Conservation (phyloP, 129 eudicot species). For the Smallanthus sonchifolius region DNA sequence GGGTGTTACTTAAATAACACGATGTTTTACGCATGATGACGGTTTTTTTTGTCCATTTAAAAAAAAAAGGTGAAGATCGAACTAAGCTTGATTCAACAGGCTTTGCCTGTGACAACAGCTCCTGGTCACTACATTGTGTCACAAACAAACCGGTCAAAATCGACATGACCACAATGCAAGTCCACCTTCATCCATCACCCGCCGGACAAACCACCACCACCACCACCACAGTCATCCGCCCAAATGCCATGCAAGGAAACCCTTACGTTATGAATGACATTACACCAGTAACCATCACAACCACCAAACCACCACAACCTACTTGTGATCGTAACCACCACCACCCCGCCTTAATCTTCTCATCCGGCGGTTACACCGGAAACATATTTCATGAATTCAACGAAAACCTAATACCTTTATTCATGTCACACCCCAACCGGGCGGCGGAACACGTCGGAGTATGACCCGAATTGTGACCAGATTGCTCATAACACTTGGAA, state of each 20-base stretch:
- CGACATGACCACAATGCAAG: slow-evolving; percentile 12
- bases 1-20: too few species aligned
- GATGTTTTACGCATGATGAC: too few species aligned
- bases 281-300: slow-evolving; percentile 31
- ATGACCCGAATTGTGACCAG: too few species aligned
- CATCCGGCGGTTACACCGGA: slow-evolving; percentile 55
- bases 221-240: slow-evolving; percentile 22
- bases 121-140: slow-evolving; percentile 31
- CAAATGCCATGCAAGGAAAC: slow-evolving; percentile 43
- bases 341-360: slow-evolving; percentile 58
- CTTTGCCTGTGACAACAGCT: slow-evolving; percentile 31
- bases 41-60: too few species aligned
- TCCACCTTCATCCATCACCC: slow-evolving; percentile 5
- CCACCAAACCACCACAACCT: slow-evolving; percentile 10
- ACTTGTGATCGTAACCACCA: slow-evolving; percentile 40
- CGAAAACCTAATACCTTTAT: slow-evolving; percentile 59
- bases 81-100: slow-evolving; percentile 37
- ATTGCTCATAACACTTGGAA: too few species aligned
- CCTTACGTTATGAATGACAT: slow-evolving; percentile 35
- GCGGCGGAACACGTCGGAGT: too few species aligned
- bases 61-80: slow-evolving; percentile 39
- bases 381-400: slow-evolving; percentile 70
- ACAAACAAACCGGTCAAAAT: slow-evolving; percentile 28
- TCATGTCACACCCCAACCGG: too few species aligned
- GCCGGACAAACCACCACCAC: background rate